These are phyloP conservation scores for Irpex rosettiformis DNA, from an alignment of 1,284 basidiomycete genomes.

Conservation along the genomic window DNA sequence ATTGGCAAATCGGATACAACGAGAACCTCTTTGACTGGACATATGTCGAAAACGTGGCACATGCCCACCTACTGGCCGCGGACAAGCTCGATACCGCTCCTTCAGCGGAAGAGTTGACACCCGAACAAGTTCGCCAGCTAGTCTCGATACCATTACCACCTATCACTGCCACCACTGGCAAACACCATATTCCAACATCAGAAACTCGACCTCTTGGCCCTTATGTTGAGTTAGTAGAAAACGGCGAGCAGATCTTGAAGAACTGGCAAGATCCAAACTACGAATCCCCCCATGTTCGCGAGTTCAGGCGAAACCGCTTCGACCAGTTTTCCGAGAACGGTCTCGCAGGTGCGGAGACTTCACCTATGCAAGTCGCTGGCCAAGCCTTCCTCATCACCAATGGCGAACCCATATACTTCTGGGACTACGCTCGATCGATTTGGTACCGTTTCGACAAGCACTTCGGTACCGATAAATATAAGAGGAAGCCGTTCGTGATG, in stretches of 20 bases:
- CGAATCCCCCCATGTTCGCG: conserved; percentile 41
- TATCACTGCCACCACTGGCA: conserved; percentile 61
- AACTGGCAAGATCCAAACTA: conserved; percentile 57
- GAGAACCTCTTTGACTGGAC: conserved; percentile 97
- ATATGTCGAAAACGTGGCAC: conserved; percentile 94
- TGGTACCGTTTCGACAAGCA: conserved; percentile 77
- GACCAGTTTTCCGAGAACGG: conserved; percentile 62
- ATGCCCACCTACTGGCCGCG: conserved; percentile 92
- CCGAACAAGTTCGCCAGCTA: conserved; percentile 33
- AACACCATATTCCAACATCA: conserved; percentile 71
- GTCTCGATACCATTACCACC: conserved; percentile 49
- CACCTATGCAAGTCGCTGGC: conserved; percentile 66
- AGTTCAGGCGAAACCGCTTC: conserved; percentile 74
- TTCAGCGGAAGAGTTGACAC: conserved; percentile 39
- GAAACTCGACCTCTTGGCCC: conserved; percentile 79
- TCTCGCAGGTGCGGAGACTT: conserved; percentile 43
- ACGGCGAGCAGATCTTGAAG: conserved; percentile 55
- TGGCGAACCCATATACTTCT: conserved; percentile 94
- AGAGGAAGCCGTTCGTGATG: conserved; percentile 44
- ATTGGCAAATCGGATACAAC: conserved; percentile 94
- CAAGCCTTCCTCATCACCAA: conserved; percentile 98
- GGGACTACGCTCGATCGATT: conserved; percentile 89
- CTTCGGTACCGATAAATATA: conserved; percentile 23
- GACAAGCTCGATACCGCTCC: conserved; percentile 67
- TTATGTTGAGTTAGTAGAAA: conserved; percentile 55